Base-by-base conservation (phyloP, 495 filamentous ascomycete genomes). In the Schizothecium vesticola region DNA sequence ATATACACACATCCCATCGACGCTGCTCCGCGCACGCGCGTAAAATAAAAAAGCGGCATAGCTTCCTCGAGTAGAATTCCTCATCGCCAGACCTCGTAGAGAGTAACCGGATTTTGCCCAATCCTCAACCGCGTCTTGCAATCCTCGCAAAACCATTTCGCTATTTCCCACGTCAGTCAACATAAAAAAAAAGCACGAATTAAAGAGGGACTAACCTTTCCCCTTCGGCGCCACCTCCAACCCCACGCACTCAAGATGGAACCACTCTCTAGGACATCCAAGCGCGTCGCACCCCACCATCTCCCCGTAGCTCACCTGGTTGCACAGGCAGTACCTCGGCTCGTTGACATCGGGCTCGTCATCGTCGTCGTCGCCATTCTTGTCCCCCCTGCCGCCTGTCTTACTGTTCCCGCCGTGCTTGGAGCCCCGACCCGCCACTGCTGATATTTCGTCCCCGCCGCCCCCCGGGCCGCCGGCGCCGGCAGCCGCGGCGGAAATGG, bases 201-300 rank as follows among this genome's bases (percentile, higher is more conserved):
- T n/a, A 12, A 22, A 26, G 43, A 67, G 16, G 25, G 60, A 87
- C 91, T 84, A 80, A 94, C 92, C 86, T 82, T 92, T 96, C 69
- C 87, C 87, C 58, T 86, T 91, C 29, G 95, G 95, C 59, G 94
- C 91, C 72, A 91, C 91, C 63, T 87, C 91, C 76, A 99, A 75
- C 64, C 92, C 93, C n/a, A 96, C 93, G 77, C 95, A 99, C 55
- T 89, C 89, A 57, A 99, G 76, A 84, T 99, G 95, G 81, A 98
- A 99, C 95, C 95, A 99, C 80, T 98, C 94, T 69, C 87, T 85
- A 69, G 88, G 86, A 80, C 95, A 99, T 28, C 84, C 85, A 62
- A 94, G 91, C 57, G 90, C 91, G 74, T 99, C 95, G 71, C 95
- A 99, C n/a, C 90, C 95, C 19, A 99, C 91, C 95, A 99, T 99